phyloP scores from a whole-genome alignment of 768 basidiomycete genomes.

The Hirschioporus abietinus region DNA sequence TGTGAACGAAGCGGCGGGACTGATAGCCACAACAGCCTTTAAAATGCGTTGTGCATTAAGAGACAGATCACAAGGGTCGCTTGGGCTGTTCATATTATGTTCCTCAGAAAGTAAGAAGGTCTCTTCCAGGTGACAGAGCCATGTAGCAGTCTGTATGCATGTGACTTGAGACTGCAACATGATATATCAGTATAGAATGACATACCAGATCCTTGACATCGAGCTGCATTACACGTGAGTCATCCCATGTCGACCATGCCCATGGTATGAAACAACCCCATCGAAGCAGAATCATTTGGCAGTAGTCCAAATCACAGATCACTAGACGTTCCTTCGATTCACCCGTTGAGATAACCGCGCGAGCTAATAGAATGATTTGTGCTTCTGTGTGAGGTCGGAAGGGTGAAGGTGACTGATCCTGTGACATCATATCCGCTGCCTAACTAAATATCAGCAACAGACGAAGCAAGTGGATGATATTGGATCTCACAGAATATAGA shows the following conservation, averaged over 20 bases:
- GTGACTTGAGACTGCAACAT: conserved; percentile 6
- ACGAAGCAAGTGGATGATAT: neutral
- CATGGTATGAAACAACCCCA: conserved; percentile 57
- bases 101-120: conserved; percentile 4
- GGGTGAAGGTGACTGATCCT: conserved; percentile 11
- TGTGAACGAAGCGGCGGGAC: conserved; percentile 15
- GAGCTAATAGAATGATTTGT: conserved; percentile 40
- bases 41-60: neutral
- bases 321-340: conserved; percentile 11
- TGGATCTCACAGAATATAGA: conserved; percentile 29
- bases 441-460: neutral
- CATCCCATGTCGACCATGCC: conserved; percentile 62
- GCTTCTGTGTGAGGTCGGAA: conserved; percentile 45
- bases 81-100: neutral
- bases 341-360: conserved; percentile 30
- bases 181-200: conserved; percentile 2
- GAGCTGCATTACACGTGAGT: conserved; percentile 41
- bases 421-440: conserved; percentile 4
- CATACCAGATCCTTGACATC: conserved; percentile 26
- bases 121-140: conserved; percentile 40
- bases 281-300: conserved; percentile 47
- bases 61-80: conserved; percentile 7
- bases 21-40: conserved; percentile 6
- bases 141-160: conserved; percentile 42
- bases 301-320: conserved; percentile 28